Percentiles rank a stretch among this genome's conserved stretches.
phyloP scores from a whole-genome alignment of 441 rosid genomes.

The Adansonia grandidieri region DNA sequence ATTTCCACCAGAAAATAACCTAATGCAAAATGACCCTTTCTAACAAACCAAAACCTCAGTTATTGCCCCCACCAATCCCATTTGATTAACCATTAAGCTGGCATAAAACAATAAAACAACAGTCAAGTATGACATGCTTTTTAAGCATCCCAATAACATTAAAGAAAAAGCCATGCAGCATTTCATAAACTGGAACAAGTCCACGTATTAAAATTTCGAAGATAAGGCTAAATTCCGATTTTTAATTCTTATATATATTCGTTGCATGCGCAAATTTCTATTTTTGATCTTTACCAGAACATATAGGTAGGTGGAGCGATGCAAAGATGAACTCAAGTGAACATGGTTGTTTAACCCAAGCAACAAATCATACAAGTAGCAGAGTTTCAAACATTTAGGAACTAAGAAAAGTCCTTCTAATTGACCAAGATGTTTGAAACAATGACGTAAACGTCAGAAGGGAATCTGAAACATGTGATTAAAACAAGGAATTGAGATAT shows the following conservation, averaged over 20 bases:
- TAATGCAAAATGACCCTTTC: background rate
- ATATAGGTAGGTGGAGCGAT: slow-evolving; percentile 5
- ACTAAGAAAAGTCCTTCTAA: slow-evolving; percentile 20
- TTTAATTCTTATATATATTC: background rate
- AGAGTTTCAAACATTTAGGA: slow-evolving; percentile 12
- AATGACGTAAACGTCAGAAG: background rate
- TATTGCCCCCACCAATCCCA: background rate
- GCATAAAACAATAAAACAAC: slow-evolving; percentile 13
- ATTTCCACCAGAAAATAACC: slow-evolving; percentile 20
- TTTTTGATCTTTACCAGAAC: slow-evolving; percentile 10
- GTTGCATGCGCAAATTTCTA: background rate
- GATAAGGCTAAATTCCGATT: background rate
- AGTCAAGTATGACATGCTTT: slow-evolving; percentile 19
- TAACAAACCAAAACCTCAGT: slow-evolving; percentile 10
- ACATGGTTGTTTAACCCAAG: background rate
- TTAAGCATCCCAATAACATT: slow-evolving; percentile 14
- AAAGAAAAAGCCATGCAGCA: slow-evolving; percentile 4
- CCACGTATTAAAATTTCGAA: slow-evolving; percentile 6
- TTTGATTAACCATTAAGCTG: background rate
- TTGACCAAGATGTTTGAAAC: slow-evolving; percentile 4
- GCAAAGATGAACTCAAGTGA: slow-evolving; percentile 11
- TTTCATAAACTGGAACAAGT: background rate
- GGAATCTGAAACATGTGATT: background rate
- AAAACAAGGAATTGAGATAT: slow-evolving; percentile 17
- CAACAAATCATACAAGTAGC: slow-evolving; percentile 1